Conservation (phyloP, 2,329 filamentous ascomycete species). For the Cladosporium sp. region DNA sequence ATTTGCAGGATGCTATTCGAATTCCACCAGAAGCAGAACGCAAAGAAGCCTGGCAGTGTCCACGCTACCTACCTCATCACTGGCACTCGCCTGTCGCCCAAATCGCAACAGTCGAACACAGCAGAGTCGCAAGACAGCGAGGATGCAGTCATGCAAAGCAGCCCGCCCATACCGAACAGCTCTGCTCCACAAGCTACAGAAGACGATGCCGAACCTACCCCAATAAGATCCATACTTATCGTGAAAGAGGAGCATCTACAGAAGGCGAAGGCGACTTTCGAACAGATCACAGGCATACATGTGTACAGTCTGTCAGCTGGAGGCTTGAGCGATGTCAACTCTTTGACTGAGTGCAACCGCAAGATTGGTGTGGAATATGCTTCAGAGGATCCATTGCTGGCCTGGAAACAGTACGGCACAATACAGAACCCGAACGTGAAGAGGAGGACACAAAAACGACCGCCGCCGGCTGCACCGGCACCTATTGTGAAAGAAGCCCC, state of each 20-base stretch:
- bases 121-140: slow-evolving; percentile 55
- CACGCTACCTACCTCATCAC: slow-evolving; percentile 90
- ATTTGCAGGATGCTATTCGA: slow-evolving; percentile 74
- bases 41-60: slow-evolving; percentile 70
- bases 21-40: slow-evolving; percentile 77
- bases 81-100: slow-evolving; percentile 58
- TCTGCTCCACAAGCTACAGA: slow-evolving; percentile 59
- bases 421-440: slow-evolving; percentile 72
- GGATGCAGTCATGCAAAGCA: slow-evolving; percentile 66
- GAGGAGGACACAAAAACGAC: slow-evolving; percentile 49
- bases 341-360: slow-evolving; percentile 68
- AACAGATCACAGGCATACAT: slow-evolving; percentile 75
- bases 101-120: slow-evolving; percentile 41
- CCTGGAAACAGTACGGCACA: slow-evolving; percentile 66
- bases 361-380: slow-evolving; percentile 59
- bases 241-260: slow-evolving; percentile 35
- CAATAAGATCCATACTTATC: slow-evolving; percentile 41
- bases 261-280: slow-evolving; percentile 64
- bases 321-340: slow-evolving; percentile 65
- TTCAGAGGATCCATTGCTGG: slow-evolving; percentile 60
- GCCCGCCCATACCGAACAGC: slow-evolving; percentile 65
- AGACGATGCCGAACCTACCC: slow-evolving; percentile 51
- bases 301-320: slow-evolving; percentile 80
- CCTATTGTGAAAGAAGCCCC: slow-evolving; percentile 9
- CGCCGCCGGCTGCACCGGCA: slow-evolving; percentile 33